Conservation (phyloP, 441 rosid genomes). For the Mallotus japonicus region DNA sequence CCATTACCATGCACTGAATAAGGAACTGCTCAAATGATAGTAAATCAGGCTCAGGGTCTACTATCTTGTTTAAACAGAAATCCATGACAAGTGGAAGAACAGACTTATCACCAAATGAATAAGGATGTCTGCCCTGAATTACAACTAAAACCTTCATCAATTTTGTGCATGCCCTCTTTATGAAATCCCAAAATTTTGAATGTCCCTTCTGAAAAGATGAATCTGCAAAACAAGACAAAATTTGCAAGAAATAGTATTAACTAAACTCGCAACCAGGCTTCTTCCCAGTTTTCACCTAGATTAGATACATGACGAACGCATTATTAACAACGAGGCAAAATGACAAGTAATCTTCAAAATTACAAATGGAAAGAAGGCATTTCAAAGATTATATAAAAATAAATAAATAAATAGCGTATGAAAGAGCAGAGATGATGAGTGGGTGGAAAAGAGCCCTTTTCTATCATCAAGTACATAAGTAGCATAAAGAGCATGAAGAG, state of each 20-base stretch:
- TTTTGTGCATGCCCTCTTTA: conserved; percentile 85
- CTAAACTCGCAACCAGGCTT: neutral
- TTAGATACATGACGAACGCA: neutral
- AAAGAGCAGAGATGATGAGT: neutral
- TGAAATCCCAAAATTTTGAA: conserved; percentile 73
- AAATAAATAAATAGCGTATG: neutral
- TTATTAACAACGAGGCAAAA: neutral
- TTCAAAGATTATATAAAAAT: neutral
- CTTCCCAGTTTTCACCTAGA: neutral
- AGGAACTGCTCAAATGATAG: conserved; percentile 71
- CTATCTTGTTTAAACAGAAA: conserved; percentile 91
- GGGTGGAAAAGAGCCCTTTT: neutral
- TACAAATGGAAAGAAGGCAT: neutral
- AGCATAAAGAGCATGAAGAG: neutral
- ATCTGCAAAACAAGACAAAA: conserved; percentile 50
- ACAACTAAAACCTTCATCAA: conserved; percentile 87
- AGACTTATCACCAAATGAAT: conserved; percentile 87
- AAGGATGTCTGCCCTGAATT: conserved; percentile 93
- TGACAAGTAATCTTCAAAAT: neutral
- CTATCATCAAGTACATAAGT: neutral
- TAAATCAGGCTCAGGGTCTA: conserved; percentile 61
- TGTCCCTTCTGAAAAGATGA: conserved; percentile 64
- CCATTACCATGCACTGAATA: conserved; percentile 98
- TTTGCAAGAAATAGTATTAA: conserved; percentile 18
- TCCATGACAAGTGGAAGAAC: conserved; percentile 81